Evolutionary conservation across 2,329 filamentous ascomycete species (phyloP).

Genomic region (Diplocarpon rosae): DNA sequence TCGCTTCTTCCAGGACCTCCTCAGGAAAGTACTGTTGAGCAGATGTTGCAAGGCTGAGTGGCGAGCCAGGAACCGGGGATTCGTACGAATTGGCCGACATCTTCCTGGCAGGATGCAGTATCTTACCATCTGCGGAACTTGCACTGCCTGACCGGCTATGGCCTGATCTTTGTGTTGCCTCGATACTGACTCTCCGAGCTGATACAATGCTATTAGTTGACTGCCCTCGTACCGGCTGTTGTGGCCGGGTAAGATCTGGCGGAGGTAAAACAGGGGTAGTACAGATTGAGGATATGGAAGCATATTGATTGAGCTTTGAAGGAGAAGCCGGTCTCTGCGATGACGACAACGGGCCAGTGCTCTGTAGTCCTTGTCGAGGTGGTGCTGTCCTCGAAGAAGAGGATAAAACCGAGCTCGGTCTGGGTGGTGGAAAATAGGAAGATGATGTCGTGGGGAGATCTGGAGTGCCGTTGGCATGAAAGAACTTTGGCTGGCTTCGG

Average conservation of each 20-base stretch:
- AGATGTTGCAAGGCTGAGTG: conserved; percentile 13
- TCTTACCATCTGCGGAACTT: conserved; percentile 17
- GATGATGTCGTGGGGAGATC: conserved; percentile 33
- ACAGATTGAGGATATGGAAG: conserved; percentile 17
- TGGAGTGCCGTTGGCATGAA: conserved; percentile 59
- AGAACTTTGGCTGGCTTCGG: conserved; percentile 47
- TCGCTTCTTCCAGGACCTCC: conserved; percentile 6
- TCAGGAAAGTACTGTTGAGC: conserved; percentile 19
- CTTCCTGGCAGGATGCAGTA: conserved; percentile 12
- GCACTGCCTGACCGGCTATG: conserved; percentile 23
- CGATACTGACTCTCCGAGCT: conserved; percentile 17
- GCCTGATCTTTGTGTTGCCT: conserved; percentile 10
- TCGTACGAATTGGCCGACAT: conserved; percentile 18
- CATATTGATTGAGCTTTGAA: conserved; percentile 31
- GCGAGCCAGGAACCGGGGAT: conserved; percentile 10
- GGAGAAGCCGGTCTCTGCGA: conserved; percentile 41
- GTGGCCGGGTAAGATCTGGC: conserved; percentile 17
- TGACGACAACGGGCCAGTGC: conserved; percentile 21
- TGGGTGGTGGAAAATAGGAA: conserved; percentile 29
- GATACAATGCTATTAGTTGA: conserved; percentile 17
- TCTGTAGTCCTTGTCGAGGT: conserved; percentile 30
- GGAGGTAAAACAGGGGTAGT: conserved; percentile 17
- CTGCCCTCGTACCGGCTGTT: conserved; percentile 13
- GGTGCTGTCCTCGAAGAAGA: conserved; percentile 33
- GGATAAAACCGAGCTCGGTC: conserved; percentile 37